A percentile compares a stretch with the other conserved stretches of the same genome.
phyloP scores from a whole-genome alignment of 768 basidiomycete species.

The Artomyces pyxidatus region DNA sequence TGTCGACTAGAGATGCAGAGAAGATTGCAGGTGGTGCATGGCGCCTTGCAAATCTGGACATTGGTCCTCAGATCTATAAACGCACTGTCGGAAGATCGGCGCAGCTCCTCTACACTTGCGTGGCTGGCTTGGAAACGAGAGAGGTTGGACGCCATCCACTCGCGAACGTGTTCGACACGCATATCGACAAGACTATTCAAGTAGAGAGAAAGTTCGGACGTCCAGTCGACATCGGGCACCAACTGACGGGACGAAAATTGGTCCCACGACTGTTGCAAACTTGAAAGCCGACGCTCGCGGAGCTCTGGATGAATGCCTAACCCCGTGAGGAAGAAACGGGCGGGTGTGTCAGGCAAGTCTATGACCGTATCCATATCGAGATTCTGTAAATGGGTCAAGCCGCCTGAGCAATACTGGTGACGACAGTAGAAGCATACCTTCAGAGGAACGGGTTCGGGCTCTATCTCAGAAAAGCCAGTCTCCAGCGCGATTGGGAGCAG shows the following conservation, averaged over 20 bases:
- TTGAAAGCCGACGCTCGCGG: slow-evolving; percentile 21
- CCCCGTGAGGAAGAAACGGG: slow-evolving; percentile 27
- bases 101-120: slow-evolving; percentile 37
- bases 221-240: slow-evolving; percentile 35
- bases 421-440: slow-evolving; percentile 29
- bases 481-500: slow-evolving; percentile 41
- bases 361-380: slow-evolving; percentile 41
- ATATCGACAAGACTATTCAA: slow-evolving; percentile 32
- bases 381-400: slow-evolving; percentile 32
- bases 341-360: slow-evolving; percentile 27
- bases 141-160: slow-evolving; percentile 45
- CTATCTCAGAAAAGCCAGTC: slow-evolving; percentile 37
- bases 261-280: slow-evolving; percentile 24
- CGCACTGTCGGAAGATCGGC: slow-evolving; percentile 33
- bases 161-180: slow-evolving; percentile 38
- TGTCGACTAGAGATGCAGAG: slow-evolving; percentile 36
- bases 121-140: slow-evolving; percentile 36
- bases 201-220: slow-evolving; percentile 27
- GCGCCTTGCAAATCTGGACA: slow-evolving; percentile 40
- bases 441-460: slow-evolving; percentile 38
- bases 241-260: slow-evolving; percentile 25
- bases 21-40: slow-evolving; percentile 41
- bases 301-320: slow-evolving; percentile 11
- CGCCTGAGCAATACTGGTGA: too few relatives aligned
- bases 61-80: slow-evolving; percentile 38